Evolutionary conservation across 2,329 filamentous ascomycete genomes (phyloP), one percentile per base, ranked within the genome.

Genomic region (Claviceps purpurea): DNA sequence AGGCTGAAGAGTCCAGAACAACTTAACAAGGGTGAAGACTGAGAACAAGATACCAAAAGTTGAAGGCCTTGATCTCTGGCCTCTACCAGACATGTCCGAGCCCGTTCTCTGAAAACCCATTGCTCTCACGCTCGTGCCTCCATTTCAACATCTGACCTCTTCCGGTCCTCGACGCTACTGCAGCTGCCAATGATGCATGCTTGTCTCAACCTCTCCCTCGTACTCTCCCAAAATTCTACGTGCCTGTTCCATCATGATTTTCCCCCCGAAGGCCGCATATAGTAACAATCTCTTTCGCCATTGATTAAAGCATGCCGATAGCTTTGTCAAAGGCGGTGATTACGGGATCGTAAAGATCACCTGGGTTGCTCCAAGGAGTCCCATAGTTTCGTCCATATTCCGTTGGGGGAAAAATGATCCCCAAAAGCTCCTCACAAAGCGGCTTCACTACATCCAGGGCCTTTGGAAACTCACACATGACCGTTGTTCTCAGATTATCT

Each of bases 391-490:
- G 20, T 20, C n/a, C n/a, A n/a, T 48, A 57, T 49, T 2, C 49
- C 52, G 11, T 52, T 49, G 16, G 11, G 10, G 47, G 44, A 20
- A 54, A 56, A 4, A 59, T 51, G n/a, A 56, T 40, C 10, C 47
- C 41, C 50, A 52, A 53, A 14, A 60, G 55, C 11, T 20, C 47
- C 14, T 52, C 4, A 40, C 55, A 59, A 11, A 58, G 54, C 4
- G 53, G 58, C 42, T 59, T 59, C 10, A 58, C 42, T 22, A 42
- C 13, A 26, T 59, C 49, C 2, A 60, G 40, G 1, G 41, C 18
- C 10, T 50, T n/a, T 50, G 57, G 58, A n/a, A 60, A 60, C 30
- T 58, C 54, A 0, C 11, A 11, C 54, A 59, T 45, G 8, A 44
- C n/a, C n/a, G n/a, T n/a, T n/a, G n/a, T n/a, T n/a, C n/a, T n/a